phyloP scores from a whole-genome alignment of 768 basidiomycete species.

The Gelatoporia subvermispora region DNA sequence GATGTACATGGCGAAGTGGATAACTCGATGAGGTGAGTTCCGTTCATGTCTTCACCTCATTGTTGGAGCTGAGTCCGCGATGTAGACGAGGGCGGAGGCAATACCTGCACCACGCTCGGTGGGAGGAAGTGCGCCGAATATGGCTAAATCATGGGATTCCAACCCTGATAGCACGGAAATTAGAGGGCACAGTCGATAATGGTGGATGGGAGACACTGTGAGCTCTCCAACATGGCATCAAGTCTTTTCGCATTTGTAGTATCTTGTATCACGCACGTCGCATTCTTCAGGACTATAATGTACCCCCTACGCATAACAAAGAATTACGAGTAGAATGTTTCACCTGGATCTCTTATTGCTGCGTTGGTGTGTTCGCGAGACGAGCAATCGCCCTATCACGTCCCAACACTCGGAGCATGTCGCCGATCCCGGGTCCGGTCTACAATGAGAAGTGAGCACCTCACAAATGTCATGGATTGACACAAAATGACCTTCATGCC shows the following conservation, averaged over 20 bases:
- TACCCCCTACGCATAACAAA: no score
- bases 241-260: no score
- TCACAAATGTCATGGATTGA: neutral
- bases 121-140: constrained; percentile 86
- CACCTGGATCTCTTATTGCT: no score
- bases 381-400: constrained; percentile 22
- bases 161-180: constrained; percentile 80
- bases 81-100: constrained; percentile 82
- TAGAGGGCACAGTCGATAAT: constrained; percentile 82
- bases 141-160: constrained; percentile 93
- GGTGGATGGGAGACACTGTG: constrained; percentile 93
- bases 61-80: neutral
- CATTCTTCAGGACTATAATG: no score
- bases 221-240: neutral
- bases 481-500: constrained; percentile 62
- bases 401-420: constrained; percentile 26
- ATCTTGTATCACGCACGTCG: no score
- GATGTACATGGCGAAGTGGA: constrained; percentile 95
- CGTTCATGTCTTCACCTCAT: neutral
- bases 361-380: constrained; percentile 8
- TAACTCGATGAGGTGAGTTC: constrained; percentile 76
- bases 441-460: constrained; percentile 1
- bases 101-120: constrained; percentile 75
- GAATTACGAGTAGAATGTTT: no score
- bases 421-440: constrained; percentile 28